Percentiles rank a stretch among this genome's conserved stretches.
These are phyloP conservation scores for Fusarium goolgardi DNA, from an alignment of 2,329 filamentous ascomycete genomes.

Conservation along the genomic window DNA sequence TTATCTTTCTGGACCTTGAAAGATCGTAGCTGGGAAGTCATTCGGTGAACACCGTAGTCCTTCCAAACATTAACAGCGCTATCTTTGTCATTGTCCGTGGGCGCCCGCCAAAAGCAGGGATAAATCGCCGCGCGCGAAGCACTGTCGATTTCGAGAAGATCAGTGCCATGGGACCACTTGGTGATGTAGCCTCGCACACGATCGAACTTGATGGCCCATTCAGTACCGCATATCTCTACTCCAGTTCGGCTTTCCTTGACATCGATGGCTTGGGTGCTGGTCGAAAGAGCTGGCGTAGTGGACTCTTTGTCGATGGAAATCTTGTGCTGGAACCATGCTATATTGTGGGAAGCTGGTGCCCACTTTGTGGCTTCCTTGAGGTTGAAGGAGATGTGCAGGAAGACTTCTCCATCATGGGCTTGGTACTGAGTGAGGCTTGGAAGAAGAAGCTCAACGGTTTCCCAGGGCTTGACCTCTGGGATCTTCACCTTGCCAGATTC, in stretches of 20 bases:
- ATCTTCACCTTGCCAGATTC: background rate
- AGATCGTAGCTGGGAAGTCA: slow-evolving; percentile 17
- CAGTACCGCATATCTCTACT: background rate
- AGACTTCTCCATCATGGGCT: background rate
- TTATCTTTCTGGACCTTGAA: background rate
- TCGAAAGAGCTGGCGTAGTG: accelerated
- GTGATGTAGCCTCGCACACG: slow-evolving; percentile 12
- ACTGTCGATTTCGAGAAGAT: background rate
- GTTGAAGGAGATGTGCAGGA: background rate
- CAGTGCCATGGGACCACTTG: slow-evolving; percentile 3
- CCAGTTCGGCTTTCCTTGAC: background rate
- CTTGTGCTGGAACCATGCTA: slow-evolving; percentile 20
- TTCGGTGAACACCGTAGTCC: slow-evolving; percentile 13
- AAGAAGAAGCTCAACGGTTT: background rate
- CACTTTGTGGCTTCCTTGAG: background rate
- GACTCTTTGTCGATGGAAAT: background rate
- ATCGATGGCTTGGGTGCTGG: background rate
- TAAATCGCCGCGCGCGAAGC: background rate
- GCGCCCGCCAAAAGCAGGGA: slow-evolving; percentile 23
- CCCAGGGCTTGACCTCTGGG: background rate
- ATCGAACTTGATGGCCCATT: slow-evolving; percentile 2
- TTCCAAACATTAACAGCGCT: slow-evolving; percentile 5
- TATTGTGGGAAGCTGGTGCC: slow-evolving; percentile 1
- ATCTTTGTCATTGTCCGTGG: slow-evolving; percentile 16
- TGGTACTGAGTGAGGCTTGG: background rate